phyloP scores from a whole-genome alignment of 352 stramenopile genomes.

The Globisporangium iwayamae region DNA sequence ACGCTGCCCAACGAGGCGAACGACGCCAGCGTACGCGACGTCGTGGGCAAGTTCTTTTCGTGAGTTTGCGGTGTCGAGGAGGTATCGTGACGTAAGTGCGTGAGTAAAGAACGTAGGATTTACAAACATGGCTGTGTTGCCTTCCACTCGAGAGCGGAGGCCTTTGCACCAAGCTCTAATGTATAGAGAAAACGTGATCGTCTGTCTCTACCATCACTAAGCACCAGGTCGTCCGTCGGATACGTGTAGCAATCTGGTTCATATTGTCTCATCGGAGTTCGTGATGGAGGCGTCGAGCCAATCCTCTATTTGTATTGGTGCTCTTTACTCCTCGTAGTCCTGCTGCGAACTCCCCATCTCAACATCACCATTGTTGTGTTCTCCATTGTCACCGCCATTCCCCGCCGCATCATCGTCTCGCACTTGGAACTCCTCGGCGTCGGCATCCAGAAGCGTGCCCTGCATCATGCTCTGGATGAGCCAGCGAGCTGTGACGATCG shows the following conservation, averaged over 20 bases:
- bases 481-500: conserved; percentile 61
- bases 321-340: not conserved
- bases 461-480: conserved; percentile 58
- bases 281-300: too few species aligned
- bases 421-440: conserved; percentile 25
- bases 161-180: too few species aligned
- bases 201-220: too few species aligned
- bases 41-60: conserved; percentile 39
- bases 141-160: too few species aligned
- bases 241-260: too few species aligned
- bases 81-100: too few species aligned
- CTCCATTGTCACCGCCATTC: not conserved
- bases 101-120: too few species aligned
- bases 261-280: too few species aligned
- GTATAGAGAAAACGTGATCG: too few species aligned
- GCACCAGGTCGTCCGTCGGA: too few species aligned
- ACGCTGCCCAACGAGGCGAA: conserved; percentile 48
- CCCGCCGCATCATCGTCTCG: conserved; percentile 4
- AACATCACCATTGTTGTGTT: not conserved
- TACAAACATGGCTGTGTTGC: too few species aligned
- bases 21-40: conserved; percentile 39
- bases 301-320: not conserved
- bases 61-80: not conserved
- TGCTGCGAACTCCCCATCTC: not conserved
- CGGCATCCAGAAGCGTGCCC: conserved; percentile 28